Evolutionary conservation across 2,329 filamentous ascomycete species (phyloP).

Genomic region (Claviceps fusiformis): DNA sequence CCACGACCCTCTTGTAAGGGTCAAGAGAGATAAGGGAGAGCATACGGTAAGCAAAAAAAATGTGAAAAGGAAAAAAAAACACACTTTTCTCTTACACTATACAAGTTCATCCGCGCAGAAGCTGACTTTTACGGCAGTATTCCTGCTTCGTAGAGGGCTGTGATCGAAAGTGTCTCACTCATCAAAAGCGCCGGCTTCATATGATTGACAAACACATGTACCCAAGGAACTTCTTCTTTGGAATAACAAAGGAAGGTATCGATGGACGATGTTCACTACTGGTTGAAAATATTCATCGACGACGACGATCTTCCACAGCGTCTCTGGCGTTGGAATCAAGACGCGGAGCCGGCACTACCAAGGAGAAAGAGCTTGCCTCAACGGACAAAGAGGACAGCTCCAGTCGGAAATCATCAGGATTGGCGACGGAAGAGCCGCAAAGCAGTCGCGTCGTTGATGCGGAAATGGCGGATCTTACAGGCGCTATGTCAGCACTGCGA

Average conservation of each 20-base stretch:
- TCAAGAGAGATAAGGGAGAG: conserved; percentile 65
- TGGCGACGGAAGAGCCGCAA: conserved; percentile 9
- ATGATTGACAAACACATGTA: conserved; percentile 92
- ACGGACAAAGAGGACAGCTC: conserved; percentile 5
- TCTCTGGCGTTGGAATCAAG: conserved; percentile 19
- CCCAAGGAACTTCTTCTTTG: conserved; percentile 78
- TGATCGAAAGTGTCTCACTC: conserved; percentile 69
- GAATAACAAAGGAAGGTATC: conserved; percentile 77
- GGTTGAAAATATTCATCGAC: conserved; percentile 37
- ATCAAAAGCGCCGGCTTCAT: conserved; percentile 74
- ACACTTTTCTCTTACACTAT: neutral
- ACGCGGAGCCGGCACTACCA: conserved; percentile 20
- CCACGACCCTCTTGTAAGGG: conserved; percentile 67
- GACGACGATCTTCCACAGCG: conserved; percentile 32
- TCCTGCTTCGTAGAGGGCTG: conserved; percentile 84
- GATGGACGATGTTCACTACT: conserved; percentile 73
- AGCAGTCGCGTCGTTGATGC: conserved; percentile 23
- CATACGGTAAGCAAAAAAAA: conserved; percentile 52
- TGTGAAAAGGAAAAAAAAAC: no score
- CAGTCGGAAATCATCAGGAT: conserved; percentile 8
- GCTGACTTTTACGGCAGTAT: conserved; percentile 37
- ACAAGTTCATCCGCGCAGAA: neutral
- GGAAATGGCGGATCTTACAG: conserved; percentile 49
- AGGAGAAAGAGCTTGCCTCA: conserved; percentile 9
- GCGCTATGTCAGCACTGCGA: conserved; percentile 56